Percentiles rank a stretch among this genome's conserved stretches.
Evolutionary conservation across 345 rosid species (phyloP).

Genomic region (Syzygium aqueum): DNA sequence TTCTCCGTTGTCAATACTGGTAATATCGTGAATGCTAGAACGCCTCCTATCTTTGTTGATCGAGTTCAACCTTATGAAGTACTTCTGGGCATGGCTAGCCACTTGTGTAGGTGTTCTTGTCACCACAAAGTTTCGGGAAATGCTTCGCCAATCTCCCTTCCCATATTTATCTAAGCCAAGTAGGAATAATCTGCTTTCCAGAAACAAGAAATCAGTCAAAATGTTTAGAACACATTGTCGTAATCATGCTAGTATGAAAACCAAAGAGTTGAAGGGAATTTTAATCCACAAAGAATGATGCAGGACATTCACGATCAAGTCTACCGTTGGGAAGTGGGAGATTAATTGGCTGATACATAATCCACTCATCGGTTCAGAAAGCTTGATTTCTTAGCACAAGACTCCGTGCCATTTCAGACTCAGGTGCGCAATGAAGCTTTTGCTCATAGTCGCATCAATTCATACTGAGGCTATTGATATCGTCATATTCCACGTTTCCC

Average conservation of each 20-base stretch:
- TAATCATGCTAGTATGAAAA: background rate
- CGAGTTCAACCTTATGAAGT: constrained; percentile 82
- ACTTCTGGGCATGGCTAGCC: constrained; percentile 98
- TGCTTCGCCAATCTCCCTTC: constrained; percentile 98
- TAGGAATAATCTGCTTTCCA: constrained; percentile 70
- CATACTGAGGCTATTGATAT: background rate
- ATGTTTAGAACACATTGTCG: background rate
- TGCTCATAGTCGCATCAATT: background rate
- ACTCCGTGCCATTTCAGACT: background rate
- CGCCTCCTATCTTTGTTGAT: constrained; percentile 96
- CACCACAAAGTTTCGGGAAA: constrained; percentile 88
- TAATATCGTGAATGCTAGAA: constrained; percentile 92
- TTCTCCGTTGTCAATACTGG: constrained; percentile 72
- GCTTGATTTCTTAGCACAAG: background rate
- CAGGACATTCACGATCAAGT: background rate
- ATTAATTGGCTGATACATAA: background rate
- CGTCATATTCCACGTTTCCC: background rate
- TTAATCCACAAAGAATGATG: background rate
- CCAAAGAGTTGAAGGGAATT: background rate
- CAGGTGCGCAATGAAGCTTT: background rate
- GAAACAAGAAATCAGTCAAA: background rate
- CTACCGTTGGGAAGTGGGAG: background rate
- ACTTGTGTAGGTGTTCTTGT: constrained; percentile 97
- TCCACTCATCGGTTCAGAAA: background rate
- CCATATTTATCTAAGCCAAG: constrained; percentile 96